Base-by-base conservation (phyloP, 2,329 filamentous ascomycete species). In the Aspergillus fijiensis region DNA sequence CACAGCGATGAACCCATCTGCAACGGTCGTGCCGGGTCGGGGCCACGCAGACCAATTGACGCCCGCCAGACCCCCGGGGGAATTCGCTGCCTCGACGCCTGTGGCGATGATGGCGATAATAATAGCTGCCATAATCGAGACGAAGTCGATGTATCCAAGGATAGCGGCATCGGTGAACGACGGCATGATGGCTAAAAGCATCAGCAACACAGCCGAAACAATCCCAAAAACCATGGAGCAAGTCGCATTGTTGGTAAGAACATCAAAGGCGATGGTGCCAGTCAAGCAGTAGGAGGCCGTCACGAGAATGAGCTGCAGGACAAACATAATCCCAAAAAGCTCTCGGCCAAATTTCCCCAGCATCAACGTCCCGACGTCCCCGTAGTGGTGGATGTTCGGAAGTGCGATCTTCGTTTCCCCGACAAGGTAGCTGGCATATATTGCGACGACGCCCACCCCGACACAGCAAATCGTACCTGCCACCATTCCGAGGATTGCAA, bases 281-380 rank as follows among this genome's bases (percentile, higher is more conserved):
- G 79, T 80, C 55, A 80, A 62, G 55, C 76, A 76, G 63, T 80
- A 78, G 2, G 76, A 79, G 39, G 77, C 79, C 2, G 77, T 76
- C 5, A 80, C 66, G 21, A 80, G 71, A 10, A 78, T 69, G 42
- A 81, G 74, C 27, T 77, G 70, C 12, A 73, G 71, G 59, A 80
- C 76, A 76, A 80, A 80, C 60, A 69, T 70, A 33, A 72, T 71
- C 21, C 75, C 69, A 7, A 61, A 80, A 62, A 64, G 78, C 75
- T 63, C 78, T 1, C 25, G 77, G 10, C 76, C 78, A 51, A 77
- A 72, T 5, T 67, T 61, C 14, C 78, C 78, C 69, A 75, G 77
- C 64, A 80, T 75, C 31, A 80, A 65, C 6, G 67, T 65, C 19
- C 79, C 77, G 1, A 76, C 77, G 62, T 80, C 78, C 11, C 77